A percentile compares a stretch with the other conserved stretches of the same genome.
phyloP scores from a whole-genome alignment of 1,284 basidiomycete species.

The Ganoderma meredithae region DNA sequence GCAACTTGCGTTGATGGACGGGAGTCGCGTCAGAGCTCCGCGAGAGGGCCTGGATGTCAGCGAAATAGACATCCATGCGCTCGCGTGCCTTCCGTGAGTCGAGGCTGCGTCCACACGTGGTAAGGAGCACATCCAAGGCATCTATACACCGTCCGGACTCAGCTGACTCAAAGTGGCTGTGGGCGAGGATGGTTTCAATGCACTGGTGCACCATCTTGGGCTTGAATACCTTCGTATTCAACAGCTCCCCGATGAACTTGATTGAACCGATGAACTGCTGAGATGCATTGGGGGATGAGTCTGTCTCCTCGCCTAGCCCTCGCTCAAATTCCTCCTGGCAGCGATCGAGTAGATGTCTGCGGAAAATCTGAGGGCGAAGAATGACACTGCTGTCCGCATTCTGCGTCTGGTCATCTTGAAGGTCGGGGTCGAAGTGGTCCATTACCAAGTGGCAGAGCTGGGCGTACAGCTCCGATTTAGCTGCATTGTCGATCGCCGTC shows the following conservation, averaged over 20 bases:
- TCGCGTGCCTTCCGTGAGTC: slow-evolving; percentile 76
- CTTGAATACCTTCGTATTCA: slow-evolving; percentile 80
- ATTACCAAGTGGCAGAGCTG: slow-evolving; percentile 64
- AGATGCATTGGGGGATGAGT: slow-evolving; percentile 65
- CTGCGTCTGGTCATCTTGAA: slow-evolving; percentile 87
- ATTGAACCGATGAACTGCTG: slow-evolving; percentile 95
- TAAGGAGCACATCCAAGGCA: slow-evolving; percentile 90
- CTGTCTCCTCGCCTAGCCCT: slow-evolving; percentile 50
- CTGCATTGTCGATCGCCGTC: slow-evolving; percentile 73
- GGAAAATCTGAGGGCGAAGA: slow-evolving; percentile 88
- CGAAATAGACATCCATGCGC: slow-evolving; percentile 94
- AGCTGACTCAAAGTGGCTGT: slow-evolving; percentile 92
- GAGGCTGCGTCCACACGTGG: slow-evolving; percentile 85
- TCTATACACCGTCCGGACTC: slow-evolving; percentile 95
- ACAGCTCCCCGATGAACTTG: slow-evolving; percentile 97
- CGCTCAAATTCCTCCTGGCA: slow-evolving; percentile 56
- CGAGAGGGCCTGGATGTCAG: slow-evolving; percentile 82
- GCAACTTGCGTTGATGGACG: slow-evolving; percentile 94
- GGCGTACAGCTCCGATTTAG: slow-evolving; percentile 25
- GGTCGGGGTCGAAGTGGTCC: slow-evolving; percentile 73
- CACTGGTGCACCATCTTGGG: slow-evolving; percentile 84
- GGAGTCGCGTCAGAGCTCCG: slow-evolving; percentile 79
- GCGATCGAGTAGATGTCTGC: slow-evolving; percentile 70
- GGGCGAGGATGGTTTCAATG: slow-evolving; percentile 91
- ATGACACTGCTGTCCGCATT: slow-evolving; percentile 83